These are phyloP conservation scores for Phytophthora europaea DNA, from an alignment of 352 stramenopile species.

Conservation along the genomic window DNA sequence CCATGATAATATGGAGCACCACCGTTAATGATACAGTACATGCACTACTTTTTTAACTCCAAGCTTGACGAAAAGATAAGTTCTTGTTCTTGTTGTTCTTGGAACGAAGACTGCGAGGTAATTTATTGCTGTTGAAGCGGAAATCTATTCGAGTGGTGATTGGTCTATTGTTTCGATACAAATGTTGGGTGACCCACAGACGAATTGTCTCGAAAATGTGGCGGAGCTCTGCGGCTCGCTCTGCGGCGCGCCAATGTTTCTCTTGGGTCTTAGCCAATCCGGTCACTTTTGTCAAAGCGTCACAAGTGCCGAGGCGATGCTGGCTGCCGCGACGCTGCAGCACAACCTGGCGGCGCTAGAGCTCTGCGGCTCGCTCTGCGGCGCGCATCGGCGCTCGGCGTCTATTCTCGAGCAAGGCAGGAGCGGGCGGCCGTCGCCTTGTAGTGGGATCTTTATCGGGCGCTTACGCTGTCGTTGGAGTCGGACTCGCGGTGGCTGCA, in stretches of 20 bases:
- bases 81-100: no score
- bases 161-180: constrained; percentile 6
- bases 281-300: neutral
- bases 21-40: no score
- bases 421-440: neutral
- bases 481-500: constrained; percentile 33
- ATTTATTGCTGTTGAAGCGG: neutral
- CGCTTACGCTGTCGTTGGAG: constrained; percentile 32
- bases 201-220: constrained; percentile 40
- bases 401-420: constrained; percentile 5
- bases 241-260: neutral
- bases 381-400: constrained; percentile 5
- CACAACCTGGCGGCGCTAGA: constrained; percentile 74
- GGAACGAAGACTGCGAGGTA: no score
- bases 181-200: constrained; percentile 4
- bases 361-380: constrained; percentile 11
- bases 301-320: neutral
- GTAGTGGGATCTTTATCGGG: constrained; percentile 20
- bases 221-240: constrained; percentile 21
- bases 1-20: neutral
- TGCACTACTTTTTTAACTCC: no score
- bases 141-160: neutral
- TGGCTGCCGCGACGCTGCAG: constrained; percentile 43
- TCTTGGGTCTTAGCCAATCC: neutral
- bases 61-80: no score